These are phyloP conservation scores for Begonia masoniana DNA, from an alignment of 306 rosid species.

Conservation along the genomic window DNA sequence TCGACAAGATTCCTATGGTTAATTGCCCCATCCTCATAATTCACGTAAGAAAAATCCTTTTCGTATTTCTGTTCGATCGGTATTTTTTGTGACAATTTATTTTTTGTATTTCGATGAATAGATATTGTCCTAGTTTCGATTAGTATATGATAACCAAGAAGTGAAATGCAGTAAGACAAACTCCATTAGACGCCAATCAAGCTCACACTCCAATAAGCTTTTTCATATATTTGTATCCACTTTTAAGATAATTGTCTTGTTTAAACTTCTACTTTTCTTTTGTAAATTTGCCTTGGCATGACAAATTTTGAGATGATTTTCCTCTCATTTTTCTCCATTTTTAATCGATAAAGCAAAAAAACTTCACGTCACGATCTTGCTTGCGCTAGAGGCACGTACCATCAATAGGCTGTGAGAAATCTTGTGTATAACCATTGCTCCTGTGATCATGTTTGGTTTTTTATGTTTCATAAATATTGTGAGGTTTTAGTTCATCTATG, in stretches of 20 bases:
- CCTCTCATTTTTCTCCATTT: too few relatives aligned
- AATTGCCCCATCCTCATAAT: conserved; percentile 84
- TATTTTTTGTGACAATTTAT: background rate
- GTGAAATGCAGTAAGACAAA: background rate
- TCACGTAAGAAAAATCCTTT: conserved; percentile 52
- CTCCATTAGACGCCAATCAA: too few relatives aligned
- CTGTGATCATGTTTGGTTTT: background rate
- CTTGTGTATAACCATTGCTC: background rate
- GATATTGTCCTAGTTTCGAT: background rate
- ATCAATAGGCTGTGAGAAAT: background rate
- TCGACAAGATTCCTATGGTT: conserved; percentile 79
- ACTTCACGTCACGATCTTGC: background rate
- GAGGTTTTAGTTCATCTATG: background rate
- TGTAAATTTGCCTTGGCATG: too few relatives aligned
- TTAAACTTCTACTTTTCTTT: too few relatives aligned
- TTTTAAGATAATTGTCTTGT: too few relatives aligned
- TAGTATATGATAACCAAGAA: too few relatives aligned
- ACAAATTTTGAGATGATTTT: too few relatives aligned
- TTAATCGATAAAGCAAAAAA: background rate
- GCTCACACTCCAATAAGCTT: too few relatives aligned
- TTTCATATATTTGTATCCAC: too few relatives aligned
- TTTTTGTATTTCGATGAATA: too few relatives aligned
- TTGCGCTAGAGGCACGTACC: background rate
- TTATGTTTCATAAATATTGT: too few relatives aligned
- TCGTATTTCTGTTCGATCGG: background rate